phyloP scores from a whole-genome alignment of 805 yeast genomes.

The Wickerhamiella kurtzmanii region DNA sequence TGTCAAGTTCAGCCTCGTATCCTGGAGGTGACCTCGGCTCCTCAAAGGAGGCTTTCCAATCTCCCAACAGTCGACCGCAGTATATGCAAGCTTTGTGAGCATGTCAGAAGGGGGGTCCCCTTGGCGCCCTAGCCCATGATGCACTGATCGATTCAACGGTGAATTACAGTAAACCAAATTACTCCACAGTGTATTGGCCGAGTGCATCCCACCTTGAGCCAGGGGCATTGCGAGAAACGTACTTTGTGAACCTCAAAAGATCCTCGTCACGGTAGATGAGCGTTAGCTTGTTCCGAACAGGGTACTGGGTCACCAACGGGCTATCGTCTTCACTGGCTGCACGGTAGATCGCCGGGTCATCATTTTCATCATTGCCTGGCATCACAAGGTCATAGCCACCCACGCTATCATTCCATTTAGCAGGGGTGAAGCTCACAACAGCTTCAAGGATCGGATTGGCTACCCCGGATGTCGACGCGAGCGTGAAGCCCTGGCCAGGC shows the following conservation, averaged over 20 bases:
- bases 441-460: constrained; percentile 51
- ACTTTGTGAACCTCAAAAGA: constrained; percentile 84
- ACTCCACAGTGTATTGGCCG: constrained; percentile 63
- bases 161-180: too few species aligned
- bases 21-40: too few species aligned
- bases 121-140: too few species aligned
- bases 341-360: constrained; percentile 76
- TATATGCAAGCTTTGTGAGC: too few species aligned
- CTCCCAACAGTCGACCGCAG: too few species aligned
- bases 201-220: constrained; percentile 89
- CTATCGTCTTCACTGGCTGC: constrained; percentile 52
- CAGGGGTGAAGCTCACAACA: constrained; percentile 69
- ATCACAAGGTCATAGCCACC: constrained; percentile 94
- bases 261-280: constrained; percentile 71
- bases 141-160: too few species aligned
- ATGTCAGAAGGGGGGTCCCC: too few species aligned
- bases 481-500: constrained; percentile 86
- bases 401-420: constrained; percentile 67
- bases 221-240: constrained; percentile 73
- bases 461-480: constrained; percentile 55
- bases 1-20: too few species aligned
- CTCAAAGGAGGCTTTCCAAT: too few species aligned
- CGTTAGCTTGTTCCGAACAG: constrained; percentile 68
- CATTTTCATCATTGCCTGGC: constrained; percentile 37
- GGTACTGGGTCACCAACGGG: constrained; percentile 65